Conservation (phyloP, 1,284 basidiomycete genomes). For the Pseudozyma thailandica region DNA sequence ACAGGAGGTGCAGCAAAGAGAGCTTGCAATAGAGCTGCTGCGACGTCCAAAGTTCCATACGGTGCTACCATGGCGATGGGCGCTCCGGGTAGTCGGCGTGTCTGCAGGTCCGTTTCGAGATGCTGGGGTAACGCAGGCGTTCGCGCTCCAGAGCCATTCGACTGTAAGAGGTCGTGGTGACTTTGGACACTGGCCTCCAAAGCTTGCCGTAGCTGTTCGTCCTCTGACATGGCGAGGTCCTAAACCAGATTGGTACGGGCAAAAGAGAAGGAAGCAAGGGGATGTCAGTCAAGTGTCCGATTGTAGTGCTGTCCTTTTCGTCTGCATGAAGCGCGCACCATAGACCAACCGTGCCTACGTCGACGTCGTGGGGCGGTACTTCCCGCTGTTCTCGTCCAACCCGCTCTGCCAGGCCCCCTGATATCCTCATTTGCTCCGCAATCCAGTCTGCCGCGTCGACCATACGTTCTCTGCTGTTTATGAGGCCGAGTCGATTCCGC, state of each 20-base stretch:
- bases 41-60: conserved; percentile 39
- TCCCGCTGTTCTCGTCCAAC: conserved; percentile 5
- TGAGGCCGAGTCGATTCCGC: neutral
- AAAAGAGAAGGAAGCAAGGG: neutral
- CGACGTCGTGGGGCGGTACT: neutral
- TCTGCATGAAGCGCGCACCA: conserved; percentile 24
- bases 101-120: conserved; percentile 27
- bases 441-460: neutral
- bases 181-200: conserved; percentile 51
- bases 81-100: conserved; percentile 18
- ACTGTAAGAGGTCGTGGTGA: conserved; percentile 32
- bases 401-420: conserved; percentile 2
- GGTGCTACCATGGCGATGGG: conserved; percentile 45
- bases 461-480: conserved; percentile 11
- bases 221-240: conserved; percentile 42
- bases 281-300: conserved; percentile 4
- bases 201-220: conserved; percentile 51
- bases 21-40: conserved; percentile 35
- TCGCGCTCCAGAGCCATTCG: conserved; percentile 25
- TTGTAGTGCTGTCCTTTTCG: too few species aligned
- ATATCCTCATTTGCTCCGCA: neutral
- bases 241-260: neutral
- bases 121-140: conserved; percentile 39
- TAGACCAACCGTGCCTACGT: conserved; percentile 12
- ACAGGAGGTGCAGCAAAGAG: conserved; percentile 32